Conservation (phyloP, 768 basidiomycete species). For the Daedalea quercina region DNA sequence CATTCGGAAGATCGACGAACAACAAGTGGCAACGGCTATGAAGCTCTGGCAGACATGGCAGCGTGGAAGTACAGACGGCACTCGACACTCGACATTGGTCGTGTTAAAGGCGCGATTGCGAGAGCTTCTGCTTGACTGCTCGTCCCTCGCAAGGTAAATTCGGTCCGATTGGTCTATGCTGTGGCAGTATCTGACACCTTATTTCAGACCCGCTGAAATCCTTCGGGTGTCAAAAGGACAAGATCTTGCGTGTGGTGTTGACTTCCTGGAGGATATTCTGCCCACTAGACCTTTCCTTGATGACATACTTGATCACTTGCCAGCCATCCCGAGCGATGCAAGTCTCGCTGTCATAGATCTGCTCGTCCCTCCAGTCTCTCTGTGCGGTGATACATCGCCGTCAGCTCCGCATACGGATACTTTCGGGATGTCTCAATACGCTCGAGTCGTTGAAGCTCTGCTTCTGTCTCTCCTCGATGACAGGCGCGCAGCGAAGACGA, state of each 20-base stretch:
- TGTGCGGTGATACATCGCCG: conserved; percentile 11
- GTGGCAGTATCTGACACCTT: neutral
- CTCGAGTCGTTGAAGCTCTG: conserved; percentile 52
- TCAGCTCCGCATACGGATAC: conserved; percentile 29
- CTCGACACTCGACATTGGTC: conserved; percentile 21
- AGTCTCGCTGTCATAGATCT: conserved; percentile 57
- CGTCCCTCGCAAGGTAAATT: conserved; percentile 26
- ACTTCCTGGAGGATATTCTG: conserved; percentile 44
- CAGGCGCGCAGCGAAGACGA: conserved; percentile 49
- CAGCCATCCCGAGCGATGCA: conserved; percentile 39
- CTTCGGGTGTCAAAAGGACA: conserved; percentile 18
- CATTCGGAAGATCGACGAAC: conserved; percentile 18
- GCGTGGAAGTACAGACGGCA: conserved; percentile 15
- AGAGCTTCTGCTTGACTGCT: conserved; percentile 33
- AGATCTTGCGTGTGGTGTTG: conserved; percentile 30
- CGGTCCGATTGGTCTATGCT: neutral
- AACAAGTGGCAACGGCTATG: conserved; percentile 15
- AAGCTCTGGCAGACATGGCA: conserved; percentile 27
- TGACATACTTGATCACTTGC: conserved; percentile 34
- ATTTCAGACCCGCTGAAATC: conserved; percentile 20
- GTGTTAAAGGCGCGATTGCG: conserved; percentile 38
- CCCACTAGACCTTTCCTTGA: conserved; percentile 42
- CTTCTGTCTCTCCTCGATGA: conserved; percentile 50
- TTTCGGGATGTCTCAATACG: conserved; percentile 55
- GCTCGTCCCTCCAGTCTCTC: conserved; percentile 41